Conservation (phyloP, 2,329 filamentous ascomycete genomes). For the Alternaria consortialis region DNA sequence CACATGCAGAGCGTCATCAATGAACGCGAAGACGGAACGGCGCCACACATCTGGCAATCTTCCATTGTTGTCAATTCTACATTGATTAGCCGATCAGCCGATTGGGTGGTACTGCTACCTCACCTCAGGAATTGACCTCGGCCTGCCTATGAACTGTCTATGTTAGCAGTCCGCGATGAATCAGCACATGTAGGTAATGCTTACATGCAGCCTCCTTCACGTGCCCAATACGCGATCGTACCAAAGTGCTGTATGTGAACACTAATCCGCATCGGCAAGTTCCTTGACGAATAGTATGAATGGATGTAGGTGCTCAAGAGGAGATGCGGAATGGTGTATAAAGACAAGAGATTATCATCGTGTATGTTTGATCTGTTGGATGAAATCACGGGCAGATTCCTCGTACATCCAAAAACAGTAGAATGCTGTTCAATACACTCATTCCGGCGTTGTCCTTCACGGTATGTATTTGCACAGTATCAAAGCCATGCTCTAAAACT, state of each 20-base stretch:
- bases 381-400: not conserved
- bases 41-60: not conserved
- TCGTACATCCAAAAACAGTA: not conserved
- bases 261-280: not conserved
- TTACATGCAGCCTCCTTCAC: not conserved
- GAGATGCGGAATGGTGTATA: not conserved
- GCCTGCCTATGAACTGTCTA: not conserved
- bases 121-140: not conserved
- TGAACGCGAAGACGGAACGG: not conserved
- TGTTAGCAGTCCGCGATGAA: rapidly evolving
- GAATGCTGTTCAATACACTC: not conserved
- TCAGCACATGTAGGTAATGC: not conserved
- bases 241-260: not conserved
- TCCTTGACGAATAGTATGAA: not conserved
- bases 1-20: not conserved
- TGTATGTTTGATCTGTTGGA: not conserved
- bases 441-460: not conserved
- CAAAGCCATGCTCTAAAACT: not conserved
- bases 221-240: not conserved
- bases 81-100: not conserved
- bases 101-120: not conserved
- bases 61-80: not conserved
- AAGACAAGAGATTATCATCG: not conserved
- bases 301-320: not conserved
- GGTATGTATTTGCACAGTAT: not conserved